Percentiles rank a stretch among this genome's conserved stretches.
phyloP scores from a whole-genome alignment of 768 basidiomycete genomes.

The Trametes gibbosa region DNA sequence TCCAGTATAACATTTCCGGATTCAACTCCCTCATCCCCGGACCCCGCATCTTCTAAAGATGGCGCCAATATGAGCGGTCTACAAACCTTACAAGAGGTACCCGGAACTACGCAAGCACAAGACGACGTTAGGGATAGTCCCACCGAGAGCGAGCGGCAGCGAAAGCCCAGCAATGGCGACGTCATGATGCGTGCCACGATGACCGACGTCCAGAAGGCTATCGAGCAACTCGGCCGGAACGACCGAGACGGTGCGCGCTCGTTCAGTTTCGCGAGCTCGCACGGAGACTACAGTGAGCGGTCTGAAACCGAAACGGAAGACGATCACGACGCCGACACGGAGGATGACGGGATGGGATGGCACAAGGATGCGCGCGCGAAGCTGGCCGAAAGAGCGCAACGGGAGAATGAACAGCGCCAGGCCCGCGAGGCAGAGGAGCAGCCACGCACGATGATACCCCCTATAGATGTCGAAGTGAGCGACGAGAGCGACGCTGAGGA shows the following conservation, averaged over 20 bases:
- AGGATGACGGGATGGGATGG: slow-evolving; percentile 54
- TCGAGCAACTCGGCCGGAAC: slow-evolving; percentile 76
- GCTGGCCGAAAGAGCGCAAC: slow-evolving; percentile 67
- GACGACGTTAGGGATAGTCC: slow-evolving; percentile 23
- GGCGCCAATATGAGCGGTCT: slow-evolving; percentile 28
- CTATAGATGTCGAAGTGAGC: slow-evolving; percentile 73
- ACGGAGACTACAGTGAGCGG: slow-evolving; percentile 44
- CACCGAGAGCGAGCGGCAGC: slow-evolving; percentile 23
- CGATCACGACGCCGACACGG: slow-evolving; percentile 53
- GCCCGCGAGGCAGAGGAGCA: slow-evolving; percentile 43
- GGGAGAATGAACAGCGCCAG: slow-evolving; percentile 57
- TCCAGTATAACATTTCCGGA: slow-evolving; percentile 22
- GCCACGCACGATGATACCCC: slow-evolving; percentile 45
- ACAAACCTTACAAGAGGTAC: slow-evolving; percentile 44
- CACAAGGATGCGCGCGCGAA: slow-evolving; percentile 63
- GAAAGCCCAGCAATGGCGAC: slow-evolving; percentile 34
- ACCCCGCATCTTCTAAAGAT: slow-evolving; percentile 20
- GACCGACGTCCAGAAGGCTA: slow-evolving; percentile 88
- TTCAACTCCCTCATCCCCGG: slow-evolving; percentile 17
- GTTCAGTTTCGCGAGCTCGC: slow-evolving; percentile 75
- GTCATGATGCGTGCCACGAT: slow-evolving; percentile 91
- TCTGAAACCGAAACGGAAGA: slow-evolving; percentile 48
- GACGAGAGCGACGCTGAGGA: slow-evolving; percentile 80
- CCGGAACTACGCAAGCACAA: slow-evolving; percentile 24
- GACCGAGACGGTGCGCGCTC: slow-evolving; percentile 57